Conservation (phyloP, 2,329 filamentous ascomycete genomes). For the Aspergillus phoenicis region DNA sequence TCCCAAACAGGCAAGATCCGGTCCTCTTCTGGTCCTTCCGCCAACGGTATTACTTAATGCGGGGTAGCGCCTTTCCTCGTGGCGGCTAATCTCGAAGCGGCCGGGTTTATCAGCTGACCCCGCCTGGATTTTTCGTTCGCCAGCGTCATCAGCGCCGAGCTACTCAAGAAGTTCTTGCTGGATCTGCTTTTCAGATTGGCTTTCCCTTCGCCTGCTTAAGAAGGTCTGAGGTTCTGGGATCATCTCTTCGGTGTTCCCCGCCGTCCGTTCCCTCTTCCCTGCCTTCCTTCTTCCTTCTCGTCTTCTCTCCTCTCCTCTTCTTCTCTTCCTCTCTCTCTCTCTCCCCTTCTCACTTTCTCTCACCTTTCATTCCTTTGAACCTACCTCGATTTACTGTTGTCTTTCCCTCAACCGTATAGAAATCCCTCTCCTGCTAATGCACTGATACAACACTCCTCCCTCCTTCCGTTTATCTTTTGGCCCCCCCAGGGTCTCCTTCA, state of each 20-base stretch:
- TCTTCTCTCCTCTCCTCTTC: neutral
- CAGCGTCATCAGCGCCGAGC: neutral
- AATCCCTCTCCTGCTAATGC: neutral
- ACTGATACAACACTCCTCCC: neutral
- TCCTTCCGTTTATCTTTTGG: neutral
- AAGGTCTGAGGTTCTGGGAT: neutral
- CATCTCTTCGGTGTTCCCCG: neutral
- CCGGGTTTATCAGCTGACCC: conserved; percentile 26
- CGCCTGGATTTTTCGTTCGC: conserved; percentile 19
- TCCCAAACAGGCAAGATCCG: conserved; percentile 13
- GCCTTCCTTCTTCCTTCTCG: neutral
- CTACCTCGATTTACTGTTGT: neutral
- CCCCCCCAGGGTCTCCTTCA: conserved; percentile 1
- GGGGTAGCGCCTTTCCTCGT: conserved; percentile 23
- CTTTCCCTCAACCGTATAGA: neutral
- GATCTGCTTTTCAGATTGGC: neutral
- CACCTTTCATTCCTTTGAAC: neutral
- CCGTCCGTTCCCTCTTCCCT: neutral
- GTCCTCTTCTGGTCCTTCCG: conserved; percentile 9
- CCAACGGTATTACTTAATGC: conserved; percentile 24
- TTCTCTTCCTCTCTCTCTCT: neutral
- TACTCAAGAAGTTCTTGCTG: neutral
- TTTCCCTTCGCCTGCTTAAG: neutral
- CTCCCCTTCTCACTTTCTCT: neutral
- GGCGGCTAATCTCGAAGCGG: conserved; percentile 12